These are phyloP conservation scores for Didymellaceae sp. DNA, from an alignment of 2,329 filamentous ascomycete species.

Conservation along the genomic window DNA sequence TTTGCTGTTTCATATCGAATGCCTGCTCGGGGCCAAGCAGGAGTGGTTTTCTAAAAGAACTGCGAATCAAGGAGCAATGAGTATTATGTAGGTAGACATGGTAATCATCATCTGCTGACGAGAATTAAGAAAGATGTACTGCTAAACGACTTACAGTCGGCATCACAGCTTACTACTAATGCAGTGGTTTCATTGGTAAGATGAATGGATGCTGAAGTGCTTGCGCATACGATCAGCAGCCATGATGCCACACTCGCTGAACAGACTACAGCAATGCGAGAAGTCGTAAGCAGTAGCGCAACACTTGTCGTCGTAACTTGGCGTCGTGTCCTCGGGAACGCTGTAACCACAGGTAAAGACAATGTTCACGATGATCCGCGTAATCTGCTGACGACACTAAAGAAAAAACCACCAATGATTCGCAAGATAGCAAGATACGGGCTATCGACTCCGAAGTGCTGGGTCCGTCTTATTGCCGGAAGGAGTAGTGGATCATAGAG, in stretches of 20 bases:
- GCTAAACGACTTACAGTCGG: no score
- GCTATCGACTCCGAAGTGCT: neutral
- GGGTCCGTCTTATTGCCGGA: neutral
- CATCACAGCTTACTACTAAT: no score
- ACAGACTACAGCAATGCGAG: neutral
- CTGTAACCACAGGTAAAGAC: neutral
- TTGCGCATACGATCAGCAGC: neutral
- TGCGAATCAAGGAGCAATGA: no score
- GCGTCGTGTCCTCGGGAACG: neutral
- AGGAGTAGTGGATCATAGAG: neutral
- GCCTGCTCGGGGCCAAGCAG: no score
- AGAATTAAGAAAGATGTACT: no score
- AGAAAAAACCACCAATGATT: constrained; percentile 3
- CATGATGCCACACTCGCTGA: neutral
- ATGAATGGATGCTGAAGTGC: no score
- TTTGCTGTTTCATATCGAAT: no score
- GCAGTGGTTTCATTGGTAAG: no score
- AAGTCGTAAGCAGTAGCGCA: neutral
- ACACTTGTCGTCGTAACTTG: neutral
- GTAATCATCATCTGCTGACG: no score
- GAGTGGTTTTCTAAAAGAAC: no score
- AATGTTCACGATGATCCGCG: constrained; percentile 14
- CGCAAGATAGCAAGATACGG: neutral
- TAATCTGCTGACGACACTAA: constrained; percentile 27
- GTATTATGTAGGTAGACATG: no score